These are phyloP conservation scores for Claviceps digitariae DNA, from an alignment of 2,329 filamentous ascomycete species.

Conservation along the genomic window DNA sequence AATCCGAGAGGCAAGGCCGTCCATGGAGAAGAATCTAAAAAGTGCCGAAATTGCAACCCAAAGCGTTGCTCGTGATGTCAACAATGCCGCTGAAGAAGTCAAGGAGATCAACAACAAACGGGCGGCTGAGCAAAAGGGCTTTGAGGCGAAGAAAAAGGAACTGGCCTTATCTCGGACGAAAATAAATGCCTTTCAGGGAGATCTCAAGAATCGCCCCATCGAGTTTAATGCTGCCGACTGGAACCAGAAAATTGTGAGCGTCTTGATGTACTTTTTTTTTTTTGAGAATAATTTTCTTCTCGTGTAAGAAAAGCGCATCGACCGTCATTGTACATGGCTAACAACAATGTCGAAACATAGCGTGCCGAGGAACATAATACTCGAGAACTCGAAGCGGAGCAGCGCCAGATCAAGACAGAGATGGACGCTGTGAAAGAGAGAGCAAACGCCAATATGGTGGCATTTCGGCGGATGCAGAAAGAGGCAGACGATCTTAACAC, in stretches of 20 bases:
- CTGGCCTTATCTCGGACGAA: conserved; percentile 34
- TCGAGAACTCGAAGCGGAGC: conserved; percentile 35
- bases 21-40: conserved; percentile 40
- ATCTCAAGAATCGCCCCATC: conserved; percentile 45
- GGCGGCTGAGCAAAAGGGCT: conserved; percentile 36
- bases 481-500: conserved; percentile 54
- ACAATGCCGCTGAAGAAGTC: conserved; percentile 23
- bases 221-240: conserved; percentile 57
- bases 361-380: conserved; percentile 45
- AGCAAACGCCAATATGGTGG: conserved; percentile 26
- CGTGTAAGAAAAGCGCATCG: background rate
- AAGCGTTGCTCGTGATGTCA: conserved; percentile 25
- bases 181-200: conserved; percentile 50
- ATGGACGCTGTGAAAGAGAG: conserved; percentile 27
- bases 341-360: conserved; percentile 23
- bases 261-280: background rate
- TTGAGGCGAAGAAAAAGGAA: conserved; percentile 37
- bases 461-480: conserved; percentile 25
- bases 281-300: no score
- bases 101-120: conserved; percentile 30
- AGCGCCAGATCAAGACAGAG: conserved; percentile 24
- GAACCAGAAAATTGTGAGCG: conserved; percentile 58
- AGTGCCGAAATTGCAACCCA: conserved; percentile 39
- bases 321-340: conserved; percentile 6
- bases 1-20: conserved; percentile 40